Evolutionary conservation across 2,329 filamentous ascomycete genomes (phyloP), one percentile per base, ranked within the genome.

Genomic region (Stemphylium beticola): DNA sequence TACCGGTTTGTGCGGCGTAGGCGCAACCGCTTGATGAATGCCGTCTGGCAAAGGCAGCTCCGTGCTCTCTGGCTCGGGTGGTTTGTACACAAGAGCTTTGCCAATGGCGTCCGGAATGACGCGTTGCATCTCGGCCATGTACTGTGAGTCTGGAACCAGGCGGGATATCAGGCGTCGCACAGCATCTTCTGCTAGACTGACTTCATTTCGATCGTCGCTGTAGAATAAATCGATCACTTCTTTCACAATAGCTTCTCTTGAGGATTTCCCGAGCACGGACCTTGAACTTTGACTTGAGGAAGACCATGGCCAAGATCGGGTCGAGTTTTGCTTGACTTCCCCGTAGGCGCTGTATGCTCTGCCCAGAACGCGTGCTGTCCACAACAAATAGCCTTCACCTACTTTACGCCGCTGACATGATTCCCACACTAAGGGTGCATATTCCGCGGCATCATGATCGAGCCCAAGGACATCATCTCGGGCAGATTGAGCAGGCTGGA

Each of bases 351-450:
- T 66, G 48, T 73, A 98, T 0, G 91, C 88, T 69, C 92, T 85
- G 7, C 96, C 95, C 39, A 98, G 81, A 2, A 93, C 89, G 58
- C 88, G 85, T 3, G 91, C 93, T 39, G 91, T 90, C 96, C 96
- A 99, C 1, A 90, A 79, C 0, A 92, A 78, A 71, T 95, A 97
- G 14, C 86, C 83, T 22, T 84, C 78, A 51, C 87, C 89, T 14
- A 88, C 79, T 1, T 83, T 78, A 33, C 83, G 79, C n/a, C 84
- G 81, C 53, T 84, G 82, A 62, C 92, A 90, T 37, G 90, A 92
- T 69, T 88, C 87, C 87, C 89, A 95, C 0, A 97, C 82, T 15
- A 87, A 84, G 11, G 86, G 79, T 2, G 87, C 85, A 67, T 88
- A 85, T 1, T 77, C 73, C 11, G 85, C 73, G 10, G 91, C 87